Conservation (phyloP, 2,329 filamentous ascomycete genomes). For the Ceratocystis albifundus region DNA sequence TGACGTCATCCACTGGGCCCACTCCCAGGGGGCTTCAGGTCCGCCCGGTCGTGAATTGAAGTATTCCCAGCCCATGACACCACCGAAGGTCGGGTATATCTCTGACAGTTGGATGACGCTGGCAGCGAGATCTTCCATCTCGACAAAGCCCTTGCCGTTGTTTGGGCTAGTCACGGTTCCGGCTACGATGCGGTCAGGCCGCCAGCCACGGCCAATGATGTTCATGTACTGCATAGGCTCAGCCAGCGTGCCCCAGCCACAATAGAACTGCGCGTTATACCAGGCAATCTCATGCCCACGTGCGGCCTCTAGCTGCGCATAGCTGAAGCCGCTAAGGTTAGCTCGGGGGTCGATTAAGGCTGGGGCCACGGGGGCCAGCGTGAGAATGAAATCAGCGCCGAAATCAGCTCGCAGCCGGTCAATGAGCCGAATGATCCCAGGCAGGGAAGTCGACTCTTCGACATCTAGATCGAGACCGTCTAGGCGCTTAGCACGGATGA, state of each 20-base stretch:
- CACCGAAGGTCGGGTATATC: constrained; percentile 60
- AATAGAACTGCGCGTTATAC: constrained; percentile 93
- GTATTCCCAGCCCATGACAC: constrained; percentile 93
- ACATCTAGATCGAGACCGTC: constrained; percentile 69
- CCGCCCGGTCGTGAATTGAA: constrained; percentile 68
- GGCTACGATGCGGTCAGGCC: constrained; percentile 60
- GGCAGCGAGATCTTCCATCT: constrained; percentile 36
- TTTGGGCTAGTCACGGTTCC: constrained; percentile 68
- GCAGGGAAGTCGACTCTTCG: constrained; percentile 62
- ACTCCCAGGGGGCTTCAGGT: constrained; percentile 56
- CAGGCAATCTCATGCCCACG: constrained; percentile 58
- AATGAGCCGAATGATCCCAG: constrained; percentile 54
- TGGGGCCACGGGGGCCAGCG: constrained; percentile 69
- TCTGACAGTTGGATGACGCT: constrained; percentile 35
- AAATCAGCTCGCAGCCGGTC: constrained; percentile 59
- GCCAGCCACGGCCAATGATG: constrained; percentile 54
- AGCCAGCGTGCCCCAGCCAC: constrained; percentile 60
- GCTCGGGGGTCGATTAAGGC: constrained; percentile 45
- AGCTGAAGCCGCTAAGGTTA: constrained; percentile 73
- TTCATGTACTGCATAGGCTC: constrained; percentile 39
- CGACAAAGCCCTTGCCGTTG: constrained; percentile 52
- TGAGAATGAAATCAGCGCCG: constrained; percentile 59
- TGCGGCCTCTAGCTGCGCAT: constrained; percentile 59
- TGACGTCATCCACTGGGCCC: constrained; percentile 57
- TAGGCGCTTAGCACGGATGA: constrained; percentile 50